phyloP scores from a whole-genome alignment of 768 basidiomycete genomes.

The Leccinum longicurvipes region DNA sequence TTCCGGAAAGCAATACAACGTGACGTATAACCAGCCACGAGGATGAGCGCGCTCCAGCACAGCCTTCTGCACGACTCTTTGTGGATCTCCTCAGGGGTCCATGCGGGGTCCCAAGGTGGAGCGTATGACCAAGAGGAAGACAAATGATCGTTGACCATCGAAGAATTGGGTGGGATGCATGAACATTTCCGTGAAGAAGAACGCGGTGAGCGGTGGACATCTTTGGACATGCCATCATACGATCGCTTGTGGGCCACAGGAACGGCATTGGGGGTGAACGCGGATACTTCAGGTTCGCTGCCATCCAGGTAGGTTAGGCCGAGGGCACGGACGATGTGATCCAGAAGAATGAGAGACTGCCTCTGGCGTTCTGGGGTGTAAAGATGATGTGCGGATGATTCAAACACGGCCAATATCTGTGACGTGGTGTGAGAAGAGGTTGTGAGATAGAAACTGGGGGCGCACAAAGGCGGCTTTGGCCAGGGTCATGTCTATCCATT shows the following conservation, averaged over 20 bases:
- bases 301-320: slow-evolving; percentile 56
- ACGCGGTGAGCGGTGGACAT: slow-evolving; percentile 26
- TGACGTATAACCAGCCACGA: slow-evolving; percentile 65
- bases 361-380: slow-evolving; percentile 54
- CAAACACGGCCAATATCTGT: slow-evolving; percentile 75
- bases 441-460: background rate
- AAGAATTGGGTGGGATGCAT: slow-evolving; percentile 42
- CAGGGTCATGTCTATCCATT: slow-evolving; percentile 58
- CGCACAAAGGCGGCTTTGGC: slow-evolving; percentile 72
- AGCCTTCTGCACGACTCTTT: slow-evolving; percentile 73
- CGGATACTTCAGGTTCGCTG: slow-evolving; percentile 49
- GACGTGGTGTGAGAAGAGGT: slow-evolving; percentile 9
- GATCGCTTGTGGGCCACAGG: slow-evolving; percentile 43
- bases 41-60: slow-evolving; percentile 70
- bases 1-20: slow-evolving; percentile 65
- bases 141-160: slow-evolving; percentile 33
- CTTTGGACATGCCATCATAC: slow-evolving; percentile 28
- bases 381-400: slow-evolving; percentile 68
- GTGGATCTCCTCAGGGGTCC: slow-evolving; percentile 53
- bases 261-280: slow-evolving; percentile 48
- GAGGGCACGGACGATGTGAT: slow-evolving; percentile 58
- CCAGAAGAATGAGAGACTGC: slow-evolving; percentile 54
- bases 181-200: slow-evolving; percentile 38
- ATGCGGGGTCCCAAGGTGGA: slow-evolving; percentile 60
- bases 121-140: slow-evolving; percentile 45